A percentile compares a stretch with the other conserved stretches of the same genome.
Evolutionary conservation across 2,329 filamentous ascomycete genomes (phyloP).

Genomic region (Torrubiellomyces zombiae): DNA sequence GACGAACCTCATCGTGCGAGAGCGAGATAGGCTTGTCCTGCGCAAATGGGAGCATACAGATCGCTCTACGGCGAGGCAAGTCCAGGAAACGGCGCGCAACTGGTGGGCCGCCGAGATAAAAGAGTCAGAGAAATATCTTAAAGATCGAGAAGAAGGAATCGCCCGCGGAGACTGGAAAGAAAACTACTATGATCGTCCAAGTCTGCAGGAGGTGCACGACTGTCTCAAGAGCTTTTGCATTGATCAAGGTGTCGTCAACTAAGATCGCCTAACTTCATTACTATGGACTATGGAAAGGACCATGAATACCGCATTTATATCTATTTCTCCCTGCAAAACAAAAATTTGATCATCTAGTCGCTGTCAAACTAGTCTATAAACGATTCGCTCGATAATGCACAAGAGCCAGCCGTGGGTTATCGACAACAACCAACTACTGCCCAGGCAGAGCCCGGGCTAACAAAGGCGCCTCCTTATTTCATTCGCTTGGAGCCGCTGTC

Average conservation of each 20-base stretch:
- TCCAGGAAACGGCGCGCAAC: conserved; percentile 20
- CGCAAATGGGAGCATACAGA: conserved; percentile 15
- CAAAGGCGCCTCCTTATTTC: conserved; percentile 14
- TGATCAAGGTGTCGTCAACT: no score
- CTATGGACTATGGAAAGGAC: no score
- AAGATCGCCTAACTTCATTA: no score
- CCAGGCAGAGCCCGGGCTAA: no score
- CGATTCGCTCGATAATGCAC: no score
- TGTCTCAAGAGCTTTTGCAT: conserved; percentile 14
- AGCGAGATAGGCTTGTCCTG: conserved; percentile 28
- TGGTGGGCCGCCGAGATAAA: conserved; percentile 34
- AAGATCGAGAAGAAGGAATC: conserved; percentile 19
- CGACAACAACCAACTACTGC: no score
- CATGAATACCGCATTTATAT: no score
- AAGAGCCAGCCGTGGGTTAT: no score
- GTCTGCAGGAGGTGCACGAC: conserved; percentile 23
- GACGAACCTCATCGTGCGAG: conserved; percentile 26
- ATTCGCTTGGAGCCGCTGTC: conserved; percentile 16
- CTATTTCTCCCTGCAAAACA: no score
- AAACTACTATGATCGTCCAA: conserved; percentile 33
- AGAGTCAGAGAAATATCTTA: conserved; percentile 29
- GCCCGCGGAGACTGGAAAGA: conserved; percentile 28
- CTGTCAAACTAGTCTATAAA: no score
- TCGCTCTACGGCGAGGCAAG: conserved; percentile 17
- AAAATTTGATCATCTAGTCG: no score